Evolutionary conservation across 2,329 filamentous ascomycete genomes (phyloP).

Genomic region (Fusarium sp.): DNA sequence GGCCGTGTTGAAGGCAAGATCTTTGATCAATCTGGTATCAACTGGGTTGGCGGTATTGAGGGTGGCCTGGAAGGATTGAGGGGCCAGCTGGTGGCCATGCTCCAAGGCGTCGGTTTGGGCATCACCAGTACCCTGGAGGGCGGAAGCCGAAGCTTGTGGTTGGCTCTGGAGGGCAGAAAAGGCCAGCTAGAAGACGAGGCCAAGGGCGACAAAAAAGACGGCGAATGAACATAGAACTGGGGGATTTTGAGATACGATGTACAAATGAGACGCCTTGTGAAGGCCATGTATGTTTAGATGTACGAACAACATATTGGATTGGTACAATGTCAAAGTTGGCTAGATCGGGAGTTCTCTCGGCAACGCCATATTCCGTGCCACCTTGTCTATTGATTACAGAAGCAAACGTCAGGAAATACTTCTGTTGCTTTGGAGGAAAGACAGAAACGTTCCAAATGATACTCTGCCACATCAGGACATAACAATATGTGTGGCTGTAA

Average conservation of each 20-base stretch:
- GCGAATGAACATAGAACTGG: conserved; percentile 10
- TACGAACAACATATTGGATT: conserved; percentile 39
- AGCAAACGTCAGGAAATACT: neutral
- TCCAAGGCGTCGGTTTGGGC: conserved; percentile 83
- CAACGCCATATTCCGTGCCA: neutral
- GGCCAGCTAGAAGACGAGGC: conserved; percentile 77
- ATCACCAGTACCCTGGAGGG: conserved; percentile 84
- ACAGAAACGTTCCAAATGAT: neutral
- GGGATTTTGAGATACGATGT: conserved; percentile 14
- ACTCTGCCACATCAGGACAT: neutral
- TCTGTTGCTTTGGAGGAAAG: neutral
- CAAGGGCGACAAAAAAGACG: conserved; percentile 36
- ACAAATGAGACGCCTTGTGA: conserved; percentile 24
- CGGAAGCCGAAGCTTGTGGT: conserved; percentile 83
- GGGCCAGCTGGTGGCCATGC: conserved; percentile 81
- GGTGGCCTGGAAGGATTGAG: conserved; percentile 85
- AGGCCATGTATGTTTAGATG: conserved; percentile 44
- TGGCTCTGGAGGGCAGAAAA: conserved; percentile 86
- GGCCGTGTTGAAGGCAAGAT: conserved; percentile 87
- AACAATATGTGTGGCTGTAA: conserved; percentile 23
- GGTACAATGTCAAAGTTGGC: neutral
- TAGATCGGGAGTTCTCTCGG: neutral
- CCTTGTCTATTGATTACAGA: neutral
- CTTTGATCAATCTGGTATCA: conserved; percentile 79
- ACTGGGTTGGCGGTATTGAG: conserved; percentile 77